Base-by-base conservation (phyloP, 805 yeast species). In the Metschnikowia shivogae region DNA sequence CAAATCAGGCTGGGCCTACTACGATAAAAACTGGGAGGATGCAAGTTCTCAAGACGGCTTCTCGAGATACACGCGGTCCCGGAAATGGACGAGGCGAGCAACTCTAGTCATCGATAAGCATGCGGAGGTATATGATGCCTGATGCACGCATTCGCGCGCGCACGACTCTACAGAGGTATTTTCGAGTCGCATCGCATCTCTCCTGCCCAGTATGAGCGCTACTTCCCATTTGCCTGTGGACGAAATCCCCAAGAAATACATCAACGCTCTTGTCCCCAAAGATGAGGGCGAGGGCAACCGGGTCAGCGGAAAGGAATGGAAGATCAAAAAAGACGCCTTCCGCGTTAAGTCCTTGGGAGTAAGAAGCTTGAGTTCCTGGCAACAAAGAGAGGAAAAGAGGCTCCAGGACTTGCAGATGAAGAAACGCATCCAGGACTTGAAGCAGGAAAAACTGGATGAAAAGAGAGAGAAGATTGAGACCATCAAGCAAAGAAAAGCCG, bases 251-350 rank as follows among this genome's bases (percentile, higher is more conserved):
- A 62, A 65, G 57, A 66, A 54, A 48, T 67, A 59, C 49, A 58
- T 65, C 38, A 60, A 68, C 46, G 71, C 72, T 4, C 53, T 63
- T 20, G 57, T 55, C 1, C 59, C 61, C 9, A 66, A 65, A 45
- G 72, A 62, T n/a, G 57, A 52, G 27, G 69, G 61, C 2, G 77
- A 71, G 54, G 84, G 84, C 4, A 36, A 66, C 10, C 62, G 79
- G 46, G 78, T 77, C n/a, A 77, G 76, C 59, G 89, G 89, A 32
- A 85, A 86, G 59, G 70, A 75, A 34, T 86, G 90, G 90, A 86
- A 86, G 56, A 74, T 71, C 12, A 74, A 75, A 45, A 86, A 84
- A 56, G 77, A 71, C 44, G 87, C 89, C 4, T 81, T 83, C 58
- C 76, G 89, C 60, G 77, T 81, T 20, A 81, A 68, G 51, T 72